A percentile compares a stretch with the other conserved stretches of the same genome.
phyloP scores from a whole-genome alignment of 306 rosid species.

The Vigna angularis region DNA sequence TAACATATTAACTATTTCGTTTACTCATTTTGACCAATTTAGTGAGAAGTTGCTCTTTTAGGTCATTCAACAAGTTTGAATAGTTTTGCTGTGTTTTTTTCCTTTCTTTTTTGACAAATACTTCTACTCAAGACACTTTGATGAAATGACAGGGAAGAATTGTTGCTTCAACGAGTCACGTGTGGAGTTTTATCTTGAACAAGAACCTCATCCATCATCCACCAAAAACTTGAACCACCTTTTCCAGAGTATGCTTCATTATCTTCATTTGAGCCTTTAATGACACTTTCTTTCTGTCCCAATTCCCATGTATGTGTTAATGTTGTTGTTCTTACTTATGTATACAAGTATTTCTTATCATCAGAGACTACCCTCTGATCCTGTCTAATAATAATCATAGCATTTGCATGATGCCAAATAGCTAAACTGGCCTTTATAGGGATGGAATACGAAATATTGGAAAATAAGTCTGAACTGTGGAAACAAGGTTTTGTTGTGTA shows the following conservation, averaged over 20 bases:
- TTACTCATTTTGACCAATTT: constrained; percentile 32
- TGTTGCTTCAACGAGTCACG: constrained; percentile 93
- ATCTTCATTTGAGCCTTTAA: constrained; percentile 39
- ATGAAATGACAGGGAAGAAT: constrained; percentile 75
- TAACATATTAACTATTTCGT: constrained; percentile 16
- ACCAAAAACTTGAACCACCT: constrained; percentile 88
- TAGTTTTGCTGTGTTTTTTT: not conserved
- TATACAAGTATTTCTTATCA: not conserved
- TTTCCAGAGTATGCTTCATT: constrained; percentile 80
- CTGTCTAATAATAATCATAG: constrained; percentile 23
- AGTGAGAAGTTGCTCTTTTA: constrained; percentile 24
- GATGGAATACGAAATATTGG: not conserved
- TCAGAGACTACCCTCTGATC: constrained; percentile 7
- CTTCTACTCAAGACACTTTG: constrained; percentile 41
- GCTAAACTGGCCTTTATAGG: constrained; percentile 24
- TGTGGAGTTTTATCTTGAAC: constrained; percentile 74
- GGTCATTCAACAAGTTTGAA: constrained; percentile 7
- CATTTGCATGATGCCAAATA: constrained; percentile 30
- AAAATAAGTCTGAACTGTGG: constrained; percentile 26
- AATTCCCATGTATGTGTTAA: constrained; percentile 18
- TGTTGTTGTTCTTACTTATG: constrained; percentile 34
- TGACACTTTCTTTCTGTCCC: constrained; percentile 25
- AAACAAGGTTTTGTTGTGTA: not conserved
- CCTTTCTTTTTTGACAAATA: constrained; percentile 19
- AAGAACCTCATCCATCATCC: constrained; percentile 92